Percentiles rank a stretch among this genome's conserved stretches.
These are phyloP conservation scores for Penicillium sclerotigenum DNA, from an alignment of 2,329 filamentous ascomycete genomes.

Conservation along the genomic window DNA sequence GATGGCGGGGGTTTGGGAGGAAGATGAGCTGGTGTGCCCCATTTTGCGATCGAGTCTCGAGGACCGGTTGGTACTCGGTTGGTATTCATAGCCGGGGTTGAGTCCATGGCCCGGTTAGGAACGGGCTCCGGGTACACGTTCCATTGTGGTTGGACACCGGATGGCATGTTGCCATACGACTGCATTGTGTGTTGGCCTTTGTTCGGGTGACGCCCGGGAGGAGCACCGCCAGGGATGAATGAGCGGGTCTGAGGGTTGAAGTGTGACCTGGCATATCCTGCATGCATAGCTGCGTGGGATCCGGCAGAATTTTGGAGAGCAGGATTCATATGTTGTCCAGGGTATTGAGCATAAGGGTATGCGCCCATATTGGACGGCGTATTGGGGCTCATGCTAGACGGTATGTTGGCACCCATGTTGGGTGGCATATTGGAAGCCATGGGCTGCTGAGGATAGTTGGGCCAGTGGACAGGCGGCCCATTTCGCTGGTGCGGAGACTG, in stretches of 20 bases:
- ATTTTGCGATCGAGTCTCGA: constrained; percentile 47
- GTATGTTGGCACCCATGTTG: constrained; percentile 33
- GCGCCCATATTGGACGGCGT: constrained; percentile 50
- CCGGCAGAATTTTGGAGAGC: constrained; percentile 69
- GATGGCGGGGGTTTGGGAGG: constrained; percentile 52
- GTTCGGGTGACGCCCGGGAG: constrained; percentile 33
- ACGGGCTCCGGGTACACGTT: constrained; percentile 24
- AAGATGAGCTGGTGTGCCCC: constrained; percentile 50
- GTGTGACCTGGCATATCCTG: constrained; percentile 76
- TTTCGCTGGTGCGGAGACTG: constrained; percentile 38
- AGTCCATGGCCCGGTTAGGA: constrained; percentile 23
- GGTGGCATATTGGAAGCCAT: constrained; percentile 30
- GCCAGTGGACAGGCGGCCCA: constrained; percentile 41
- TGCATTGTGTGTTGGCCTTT: constrained; percentile 32
- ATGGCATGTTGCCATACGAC: constrained; percentile 25
- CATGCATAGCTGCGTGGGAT: constrained; percentile 79
- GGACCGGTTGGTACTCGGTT: constrained; percentile 22
- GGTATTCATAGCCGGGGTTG: constrained; percentile 14
- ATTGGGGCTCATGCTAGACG: constrained; percentile 36
- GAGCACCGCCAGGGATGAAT: constrained; percentile 67
- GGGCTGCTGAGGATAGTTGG: constrained; percentile 29
- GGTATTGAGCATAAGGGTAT: constrained; percentile 78
- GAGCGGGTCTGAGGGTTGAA: constrained; percentile 95
- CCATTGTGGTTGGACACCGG: constrained; percentile 30
- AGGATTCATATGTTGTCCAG: constrained; percentile 54